phyloP scores from a whole-genome alignment of 2,329 filamentous ascomycete species.

The Clathrospora elynae region DNA sequence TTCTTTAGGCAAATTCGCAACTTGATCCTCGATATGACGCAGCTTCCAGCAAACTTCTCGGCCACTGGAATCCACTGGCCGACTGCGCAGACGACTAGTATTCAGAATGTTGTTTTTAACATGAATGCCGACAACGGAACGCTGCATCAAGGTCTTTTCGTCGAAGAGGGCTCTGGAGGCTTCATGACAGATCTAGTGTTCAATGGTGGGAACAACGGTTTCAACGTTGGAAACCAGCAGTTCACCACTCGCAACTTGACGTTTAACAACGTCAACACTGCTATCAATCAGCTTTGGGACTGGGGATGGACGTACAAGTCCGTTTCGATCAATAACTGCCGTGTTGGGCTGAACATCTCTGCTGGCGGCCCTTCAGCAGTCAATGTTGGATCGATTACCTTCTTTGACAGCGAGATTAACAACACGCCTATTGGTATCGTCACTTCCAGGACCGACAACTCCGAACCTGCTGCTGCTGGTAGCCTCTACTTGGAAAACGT shows the following conservation, averaged over 20 bases:
- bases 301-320: slow-evolving; percentile 64
- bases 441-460: slow-evolving; percentile 53
- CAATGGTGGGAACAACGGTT: slow-evolving; percentile 50
- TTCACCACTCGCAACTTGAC: slow-evolving; percentile 63
- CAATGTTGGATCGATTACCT: slow-evolving; percentile 59
- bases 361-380: slow-evolving; percentile 45
- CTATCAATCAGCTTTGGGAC: slow-evolving; percentile 63
- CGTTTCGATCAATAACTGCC: slow-evolving; percentile 59
- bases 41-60: slow-evolving; percentile 53
- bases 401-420: slow-evolving; percentile 62
- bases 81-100: slow-evolving; percentile 52
- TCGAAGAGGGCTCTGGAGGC: slow-evolving; percentile 53
- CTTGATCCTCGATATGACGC: slow-evolving; percentile 65
- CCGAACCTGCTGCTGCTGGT: slow-evolving; percentile 53
- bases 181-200: slow-evolving; percentile 55
- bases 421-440: slow-evolving; percentile 58
- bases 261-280: slow-evolving; percentile 58
- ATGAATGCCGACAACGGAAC: slow-evolving; percentile 53
- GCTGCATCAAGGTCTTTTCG: slow-evolving; percentile 53
- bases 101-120: slow-evolving; percentile 54
- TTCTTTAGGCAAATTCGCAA: slow-evolving; percentile 71
- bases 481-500: slow-evolving; percentile 63
- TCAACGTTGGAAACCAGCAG: slow-evolving; percentile 54
- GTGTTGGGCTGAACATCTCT: slow-evolving; percentile 58
- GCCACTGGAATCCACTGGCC: slow-evolving; percentile 56